Conservation (phyloP, 257 asterid species). For the Cinchona pubescens region DNA sequence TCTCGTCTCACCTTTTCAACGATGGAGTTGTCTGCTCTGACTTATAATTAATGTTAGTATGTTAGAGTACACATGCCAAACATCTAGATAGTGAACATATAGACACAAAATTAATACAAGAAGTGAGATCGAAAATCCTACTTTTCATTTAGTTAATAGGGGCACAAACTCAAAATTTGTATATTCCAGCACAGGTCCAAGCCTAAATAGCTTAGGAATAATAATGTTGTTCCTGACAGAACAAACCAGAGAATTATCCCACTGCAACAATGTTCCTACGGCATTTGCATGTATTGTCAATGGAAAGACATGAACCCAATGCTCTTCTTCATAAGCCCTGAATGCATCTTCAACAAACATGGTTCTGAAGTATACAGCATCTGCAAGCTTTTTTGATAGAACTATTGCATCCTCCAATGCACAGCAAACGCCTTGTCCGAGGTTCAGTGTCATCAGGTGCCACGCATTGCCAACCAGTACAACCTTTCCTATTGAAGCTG, state of each 20-base stretch:
- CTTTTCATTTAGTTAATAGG: constrained; percentile 13
- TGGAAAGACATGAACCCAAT: constrained; percentile 69
- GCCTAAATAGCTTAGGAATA: constrained; percentile 58
- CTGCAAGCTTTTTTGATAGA: constrained; percentile 44
- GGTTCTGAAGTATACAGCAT: constrained; percentile 30
- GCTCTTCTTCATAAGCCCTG: constrained; percentile 47
- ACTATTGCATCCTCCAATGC: constrained; percentile 79
- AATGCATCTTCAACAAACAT: constrained; percentile 55
- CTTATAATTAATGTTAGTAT: too few relatives aligned
- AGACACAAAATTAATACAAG: too few relatives aligned
- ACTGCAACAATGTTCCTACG: constrained; percentile 61
- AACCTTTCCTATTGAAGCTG: constrained; percentile 55
- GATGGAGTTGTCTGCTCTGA: too few relatives aligned
- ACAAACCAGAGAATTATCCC: constrained; percentile 59
- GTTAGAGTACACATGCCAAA: too few relatives aligned
- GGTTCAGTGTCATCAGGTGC: constrained; percentile 98
- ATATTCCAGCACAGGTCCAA: constrained; percentile 66
- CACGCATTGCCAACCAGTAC: constrained; percentile 88
- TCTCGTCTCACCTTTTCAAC: too few relatives aligned
- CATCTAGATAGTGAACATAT: too few relatives aligned
- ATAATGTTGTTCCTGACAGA: constrained; percentile 53
- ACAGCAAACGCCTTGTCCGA: constrained; percentile 92
- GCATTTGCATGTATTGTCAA: constrained; percentile 54
- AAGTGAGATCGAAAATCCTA: too few relatives aligned
- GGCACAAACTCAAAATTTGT: constrained; percentile 62